Percentiles rank a stretch among this genome's conserved stretches.
Conservation (phyloP, 352 stramenopile genomes). For the Pythium oligandrum region DNA sequence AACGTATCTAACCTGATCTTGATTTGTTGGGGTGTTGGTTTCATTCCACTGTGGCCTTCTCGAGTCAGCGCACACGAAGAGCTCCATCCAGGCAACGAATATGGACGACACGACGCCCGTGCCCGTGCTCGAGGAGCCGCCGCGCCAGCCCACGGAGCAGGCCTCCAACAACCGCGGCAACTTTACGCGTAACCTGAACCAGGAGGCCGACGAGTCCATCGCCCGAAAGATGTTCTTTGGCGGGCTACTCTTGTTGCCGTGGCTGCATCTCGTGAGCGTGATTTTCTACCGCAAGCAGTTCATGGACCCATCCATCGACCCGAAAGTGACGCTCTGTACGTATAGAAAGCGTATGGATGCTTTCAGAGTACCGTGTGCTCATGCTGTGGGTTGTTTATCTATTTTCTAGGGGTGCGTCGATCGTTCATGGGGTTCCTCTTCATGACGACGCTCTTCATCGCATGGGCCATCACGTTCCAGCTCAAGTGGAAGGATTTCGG, state of each 20-base stretch:
- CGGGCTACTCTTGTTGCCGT: constrained; percentile 64
- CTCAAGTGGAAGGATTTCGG: constrained; percentile 84
- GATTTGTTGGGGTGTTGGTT: no score
- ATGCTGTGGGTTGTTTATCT: constrained; percentile 1
- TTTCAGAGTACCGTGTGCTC: not conserved
- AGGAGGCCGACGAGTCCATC: constrained; percentile 63
- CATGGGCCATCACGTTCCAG: constrained; percentile 79
- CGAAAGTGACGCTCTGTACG: constrained; percentile 74
- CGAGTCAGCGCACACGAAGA: no score
- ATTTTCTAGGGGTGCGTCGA: constrained; percentile 59
- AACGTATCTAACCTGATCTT: no score
- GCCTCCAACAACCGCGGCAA: constrained; percentile 76
- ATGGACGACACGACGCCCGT: constrained; percentile 15
- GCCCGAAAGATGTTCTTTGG: constrained; percentile 85
- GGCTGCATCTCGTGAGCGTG: constrained; percentile 81
- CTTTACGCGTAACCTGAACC: constrained; percentile 85
- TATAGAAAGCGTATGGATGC: constrained; percentile 3
- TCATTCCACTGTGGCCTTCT: no score
- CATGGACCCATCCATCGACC: constrained; percentile 55
- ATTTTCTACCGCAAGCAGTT: constrained; percentile 83
- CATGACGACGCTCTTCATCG: constrained; percentile 65
- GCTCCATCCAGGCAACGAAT: not conserved
- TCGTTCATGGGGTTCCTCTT: constrained; percentile 70
- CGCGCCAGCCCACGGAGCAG: constrained; percentile 13
- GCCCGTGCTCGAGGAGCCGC: constrained; percentile 21